Evolutionary conservation across 805 yeast genomes (phyloP), one percentile per base, ranked within the genome.

Genomic region (Ogataea thermomethanolica): DNA sequence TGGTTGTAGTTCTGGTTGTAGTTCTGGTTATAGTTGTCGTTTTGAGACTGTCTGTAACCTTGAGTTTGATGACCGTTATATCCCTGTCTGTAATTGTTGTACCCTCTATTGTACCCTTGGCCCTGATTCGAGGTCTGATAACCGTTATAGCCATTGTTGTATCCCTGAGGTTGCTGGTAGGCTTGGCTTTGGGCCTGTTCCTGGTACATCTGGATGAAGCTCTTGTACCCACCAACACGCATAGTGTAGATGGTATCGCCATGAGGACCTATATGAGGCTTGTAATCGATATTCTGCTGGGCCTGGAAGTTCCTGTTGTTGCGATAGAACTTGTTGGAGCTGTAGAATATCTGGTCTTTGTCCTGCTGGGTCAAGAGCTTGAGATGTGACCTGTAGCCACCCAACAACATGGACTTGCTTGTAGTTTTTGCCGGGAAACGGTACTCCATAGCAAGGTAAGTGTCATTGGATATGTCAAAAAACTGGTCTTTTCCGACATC

Each of bases 321-420:
- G 33, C 65, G 54, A 35, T 59, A 55, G 43, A 66, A 61, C 34
- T 66, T 64, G 41, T 62, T 58, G 25, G 51, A 41, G 3, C 77
- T 78, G 51, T 78, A 73, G 24, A 71, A 54, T 10, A 87, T 68
- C 8, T 72, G 65, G 46, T 82, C 87, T 41, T 71, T 74, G 52
- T 90, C 97, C 34, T 81, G 82, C 28, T 74, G 76, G 4, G 78
- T 78, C 33, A 91, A 66, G 7, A 81, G 80, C 13, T 71, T 69
- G 25, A 65, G 64, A 44, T 79, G 82, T 5, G 88, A 74, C 44
- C 79, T 77, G 55, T 69, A 87, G 0, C 97, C 97, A 33, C 81
- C 84, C 48, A 91, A 61, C 15, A 91, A 67, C 84, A 93, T 84
- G 1, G 95, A 83, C 58, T 91, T 93, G 24, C 88, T 82, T 2